Conservation (phyloP, 2,329 filamentous ascomycete species). For the Aureobasidium sp. region DNA sequence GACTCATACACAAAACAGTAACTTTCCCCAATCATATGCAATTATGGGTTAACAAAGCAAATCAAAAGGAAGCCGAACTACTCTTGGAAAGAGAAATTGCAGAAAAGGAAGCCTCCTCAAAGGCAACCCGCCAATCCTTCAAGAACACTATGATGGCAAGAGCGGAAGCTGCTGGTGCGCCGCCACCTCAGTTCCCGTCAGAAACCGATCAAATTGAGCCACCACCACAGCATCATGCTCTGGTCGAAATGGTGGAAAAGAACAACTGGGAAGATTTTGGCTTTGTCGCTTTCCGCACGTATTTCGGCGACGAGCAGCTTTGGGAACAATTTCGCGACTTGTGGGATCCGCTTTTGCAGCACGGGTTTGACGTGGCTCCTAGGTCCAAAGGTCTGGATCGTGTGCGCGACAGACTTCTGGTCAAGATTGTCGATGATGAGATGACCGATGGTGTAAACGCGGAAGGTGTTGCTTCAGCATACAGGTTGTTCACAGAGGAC, state of each 20-base stretch:
- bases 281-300: not conserved
- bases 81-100: not conserved
- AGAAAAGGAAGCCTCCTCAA: not conserved
- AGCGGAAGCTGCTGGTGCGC: not conserved
- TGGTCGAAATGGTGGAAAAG: not conserved
- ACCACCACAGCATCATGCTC: not conserved
- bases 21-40: too few relatives aligned
- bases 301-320: not conserved
- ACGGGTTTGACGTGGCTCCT: not conserved
- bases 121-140: not conserved
- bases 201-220: too few relatives aligned
- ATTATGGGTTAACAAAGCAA: not conserved
- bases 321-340: not conserved
- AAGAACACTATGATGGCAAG: not conserved
- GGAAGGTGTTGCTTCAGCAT: not conserved
- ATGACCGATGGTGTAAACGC: not conserved
- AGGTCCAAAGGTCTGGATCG: not conserved
- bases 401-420: not conserved
- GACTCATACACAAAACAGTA: not conserved
- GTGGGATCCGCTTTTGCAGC: not conserved
- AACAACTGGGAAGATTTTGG: not conserved
- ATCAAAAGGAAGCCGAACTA: not conserved
- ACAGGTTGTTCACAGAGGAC: not conserved
- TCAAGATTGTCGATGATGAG: not conserved
- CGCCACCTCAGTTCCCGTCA: too few relatives aligned